phyloP scores from a whole-genome alignment of 768 basidiomycete genomes.

The Tricholoma saponaceum region DNA sequence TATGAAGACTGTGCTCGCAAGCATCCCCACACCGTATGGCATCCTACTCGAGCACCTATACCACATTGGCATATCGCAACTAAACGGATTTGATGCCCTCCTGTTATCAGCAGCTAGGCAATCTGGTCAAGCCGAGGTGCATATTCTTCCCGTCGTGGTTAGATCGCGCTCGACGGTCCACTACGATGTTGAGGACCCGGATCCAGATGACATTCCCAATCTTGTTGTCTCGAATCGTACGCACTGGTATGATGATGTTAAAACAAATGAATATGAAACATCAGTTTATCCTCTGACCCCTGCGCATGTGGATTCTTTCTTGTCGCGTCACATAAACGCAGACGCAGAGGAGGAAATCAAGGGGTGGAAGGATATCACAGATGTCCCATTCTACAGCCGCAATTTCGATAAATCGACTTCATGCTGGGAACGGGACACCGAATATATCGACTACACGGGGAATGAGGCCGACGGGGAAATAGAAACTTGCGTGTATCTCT shows the following conservation, averaged over 20 bases:
- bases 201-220: too few species aligned
- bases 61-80: constrained; percentile 16
- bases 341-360: background rate
- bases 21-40: constrained; percentile 17
- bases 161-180: background rate
- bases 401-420: constrained; percentile 8
- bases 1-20: background rate
- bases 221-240: too few species aligned
- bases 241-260: too few species aligned
- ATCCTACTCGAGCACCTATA: constrained; percentile 24
- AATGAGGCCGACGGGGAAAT: constrained; percentile 11
- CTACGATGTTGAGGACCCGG: background rate
- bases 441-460: constrained; percentile 15
- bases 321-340: too few species aligned
- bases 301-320: background rate
- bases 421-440: background rate
- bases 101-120: constrained; percentile 10
- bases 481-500: background rate
- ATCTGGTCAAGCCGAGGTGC: constrained; percentile 9
- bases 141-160: constrained; percentile 8
- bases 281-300: background rate
- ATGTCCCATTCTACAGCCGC: constrained; percentile 2
- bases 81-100: constrained; percentile 21
- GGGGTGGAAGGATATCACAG: background rate
- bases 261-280: background rate